These are phyloP conservation scores for Neopestalotiopsis clavispora DNA, from an alignment of 2,329 filamentous ascomycete species.

Conservation along the genomic window DNA sequence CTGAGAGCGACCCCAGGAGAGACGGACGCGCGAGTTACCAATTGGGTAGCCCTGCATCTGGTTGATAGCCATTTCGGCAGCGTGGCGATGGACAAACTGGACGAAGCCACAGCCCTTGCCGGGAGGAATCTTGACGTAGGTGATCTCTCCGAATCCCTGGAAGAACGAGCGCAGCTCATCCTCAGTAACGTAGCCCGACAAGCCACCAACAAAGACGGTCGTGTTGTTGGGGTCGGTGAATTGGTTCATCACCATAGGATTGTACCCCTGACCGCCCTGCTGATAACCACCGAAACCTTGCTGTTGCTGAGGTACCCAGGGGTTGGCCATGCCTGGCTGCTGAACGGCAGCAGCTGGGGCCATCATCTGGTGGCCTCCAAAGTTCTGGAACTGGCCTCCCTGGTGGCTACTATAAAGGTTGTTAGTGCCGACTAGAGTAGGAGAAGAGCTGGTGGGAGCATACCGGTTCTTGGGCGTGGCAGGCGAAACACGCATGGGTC, in stretches of 20 bases:
- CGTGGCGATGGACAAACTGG: conserved; percentile 98
- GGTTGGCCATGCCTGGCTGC: conserved; percentile 44
- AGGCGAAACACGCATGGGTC: conserved; percentile 97
- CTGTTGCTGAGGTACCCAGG: conserved; percentile 47
- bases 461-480: conserved; percentile 93
- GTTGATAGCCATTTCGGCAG: conserved; percentile 99
- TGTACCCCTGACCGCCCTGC: conserved; percentile 48
- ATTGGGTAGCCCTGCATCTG: conserved; percentile 99
- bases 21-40: conserved; percentile 94
- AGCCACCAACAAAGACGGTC: conserved; percentile 95
- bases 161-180: conserved; percentile 99
- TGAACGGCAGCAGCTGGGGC: conserved; percentile 45
- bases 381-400: conserved; percentile 42
- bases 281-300: conserved; percentile 39
- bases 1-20: conserved; percentile 97
- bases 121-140: conserved; percentile 99
- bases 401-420: conserved; percentile 41
- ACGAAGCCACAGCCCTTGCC: conserved; percentile 99
- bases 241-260: conserved; percentile 83
- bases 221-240: conserved; percentile 99
- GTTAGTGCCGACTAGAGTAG: conserved; percentile 15
- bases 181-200: conserved; percentile 97
- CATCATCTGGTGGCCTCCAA: conserved; percentile 43
- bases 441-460: conserved; percentile 23
- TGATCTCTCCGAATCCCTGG: conserved; percentile 99